A percentile compares a stretch with the other conserved stretches of the same genome.
Conservation (phyloP, 1,284 basidiomycete species). For the Sporisorium scitamineum region DNA sequence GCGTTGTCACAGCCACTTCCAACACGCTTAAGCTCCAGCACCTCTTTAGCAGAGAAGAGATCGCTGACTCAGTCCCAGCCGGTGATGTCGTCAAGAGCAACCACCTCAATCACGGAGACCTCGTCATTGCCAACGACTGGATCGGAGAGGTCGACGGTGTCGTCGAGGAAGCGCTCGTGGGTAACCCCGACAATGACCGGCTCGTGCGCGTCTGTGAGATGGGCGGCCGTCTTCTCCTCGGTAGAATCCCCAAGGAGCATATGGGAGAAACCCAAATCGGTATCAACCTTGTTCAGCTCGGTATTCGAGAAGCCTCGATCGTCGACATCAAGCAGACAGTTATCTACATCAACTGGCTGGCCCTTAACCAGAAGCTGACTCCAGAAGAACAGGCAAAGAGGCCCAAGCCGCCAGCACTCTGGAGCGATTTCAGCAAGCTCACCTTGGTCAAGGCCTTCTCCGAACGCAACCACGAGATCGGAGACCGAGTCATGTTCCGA, state of each 20-base stretch:
- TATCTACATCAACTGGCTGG: conserved; percentile 86
- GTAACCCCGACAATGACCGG: conserved; percentile 71
- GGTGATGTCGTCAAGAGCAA: conserved; percentile 72
- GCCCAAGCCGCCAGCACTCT: conserved; percentile 46
- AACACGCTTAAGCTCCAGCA: conserved; percentile 80
- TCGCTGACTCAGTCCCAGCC: conserved; percentile 77
- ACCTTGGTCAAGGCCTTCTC: conserved; percentile 47
- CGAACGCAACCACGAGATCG: conserved; percentile 60
- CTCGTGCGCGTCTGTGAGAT: conserved; percentile 38
- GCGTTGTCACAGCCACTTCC: conserved; percentile 77
- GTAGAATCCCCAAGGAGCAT: conserved; percentile 39
- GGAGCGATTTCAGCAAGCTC: conserved; percentile 43
- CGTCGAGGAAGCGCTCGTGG: conserved; percentile 84
- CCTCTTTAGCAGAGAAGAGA: conserved; percentile 76
- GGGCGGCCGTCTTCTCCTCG: conserved; percentile 35
- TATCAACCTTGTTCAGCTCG: conserved; percentile 69
- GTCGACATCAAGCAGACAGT: conserved; percentile 82
- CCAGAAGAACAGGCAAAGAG: conserved; percentile 45
- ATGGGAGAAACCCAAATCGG: conserved; percentile 69
- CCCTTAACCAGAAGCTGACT: conserved; percentile 79
- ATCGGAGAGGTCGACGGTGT: conserved; percentile 80
- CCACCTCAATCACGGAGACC: conserved; percentile 71
- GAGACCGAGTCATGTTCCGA: conserved; percentile 68
- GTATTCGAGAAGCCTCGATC: conserved; percentile 65
- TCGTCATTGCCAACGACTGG: conserved; percentile 81